Evolutionary conservation across 192 early-diverging fungal species (phyloP), one percentile per base, ranked within the genome.

Genomic region (Podila epicladia): DNA sequence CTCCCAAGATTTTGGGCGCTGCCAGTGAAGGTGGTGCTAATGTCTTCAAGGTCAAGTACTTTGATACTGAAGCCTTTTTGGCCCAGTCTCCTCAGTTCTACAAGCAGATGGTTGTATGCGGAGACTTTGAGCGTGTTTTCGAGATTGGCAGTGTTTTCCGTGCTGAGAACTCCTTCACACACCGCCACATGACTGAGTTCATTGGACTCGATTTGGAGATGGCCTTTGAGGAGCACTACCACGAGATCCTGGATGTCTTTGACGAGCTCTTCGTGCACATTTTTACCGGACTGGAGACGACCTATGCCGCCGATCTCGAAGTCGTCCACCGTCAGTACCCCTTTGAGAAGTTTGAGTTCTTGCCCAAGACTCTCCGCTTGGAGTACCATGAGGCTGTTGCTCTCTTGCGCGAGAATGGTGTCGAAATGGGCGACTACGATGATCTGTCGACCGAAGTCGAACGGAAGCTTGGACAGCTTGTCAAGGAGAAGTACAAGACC

Each of bases 131-230:
- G 73, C 91, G 95, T 33, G 98, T 99, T n/a, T 99, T 94, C 78
- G 98, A 99, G 84, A 96, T 99, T 76, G 96, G 65, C 65, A 74
- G 69, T 82, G 98, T 99, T 55, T 99, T 99, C 93, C 96, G 98
- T 79, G 98, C 98, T 57, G 98, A 99, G 82, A 91, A 98, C 89
- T 95, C 97, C 31, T 92, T 94, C 72, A 97, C 97, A n/a, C 95
- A 96, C 86, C 92, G 98, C 28, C 98, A 99, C 80, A 94, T 99
- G 95, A 99, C 98, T 65, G 98, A 99, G 77, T 99, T 96, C 83
- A 89, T 97, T 35, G 96, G 96, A 35, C 94, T 99, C 69, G 98
- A 99, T 95, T 74, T 99, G 85, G 98, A 99, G 87, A 99, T 98
- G 95, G 92, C 96, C 3, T 97, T 99, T 84, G 92, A 98, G 64